Percentiles rank a stretch among this genome's conserved stretches.
These are phyloP conservation scores for Babesia sp. DNA, from an alignment of 169 alveolate species.

Conservation along the genomic window DNA sequence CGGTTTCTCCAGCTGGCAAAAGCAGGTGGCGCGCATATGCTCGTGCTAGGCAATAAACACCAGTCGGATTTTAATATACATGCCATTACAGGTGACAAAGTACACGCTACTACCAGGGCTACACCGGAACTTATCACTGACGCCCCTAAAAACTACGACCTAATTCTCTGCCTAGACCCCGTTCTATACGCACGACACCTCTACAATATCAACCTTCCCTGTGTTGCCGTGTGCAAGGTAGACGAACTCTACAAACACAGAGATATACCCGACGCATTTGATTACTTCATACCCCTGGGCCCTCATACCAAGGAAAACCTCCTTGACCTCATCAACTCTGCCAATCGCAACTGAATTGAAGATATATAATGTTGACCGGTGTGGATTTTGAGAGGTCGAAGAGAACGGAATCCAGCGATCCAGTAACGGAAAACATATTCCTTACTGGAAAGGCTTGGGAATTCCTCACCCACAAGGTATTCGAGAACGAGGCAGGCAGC, in stretches of 20 bases:
- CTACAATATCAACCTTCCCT: conserved; percentile 72
- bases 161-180: conserved; percentile 74
- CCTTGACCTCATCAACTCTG: conserved; percentile 40
- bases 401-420: conserved; percentile 51
- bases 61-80: conserved; percentile 49
- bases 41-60: conserved; percentile 69
- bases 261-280: conserved; percentile 71
- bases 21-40: conserved; percentile 67
- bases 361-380: conserved; percentile 27
- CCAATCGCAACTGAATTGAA: not conserved
- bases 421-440: conserved; percentile 60
- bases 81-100: conserved; percentile 23
- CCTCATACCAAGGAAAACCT: conserved; percentile 41
- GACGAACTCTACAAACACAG: conserved; percentile 65
- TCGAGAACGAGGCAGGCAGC: conserved; percentile 69
- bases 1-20: conserved; percentile 67
- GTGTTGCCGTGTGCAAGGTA: conserved; percentile 68
- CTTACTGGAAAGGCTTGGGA: conserved; percentile 69
- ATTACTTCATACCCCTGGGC: conserved; percentile 72
- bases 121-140: conserved; percentile 62
- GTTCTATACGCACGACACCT: conserved; percentile 67
- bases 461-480: conserved; percentile 62
- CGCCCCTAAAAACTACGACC: conserved; percentile 67
- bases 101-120: conserved; percentile 20
- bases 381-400: conserved; percentile 53